phyloP scores from a whole-genome alignment of 2,329 filamentous ascomycete genomes.

The Fusarium globosum region DNA sequence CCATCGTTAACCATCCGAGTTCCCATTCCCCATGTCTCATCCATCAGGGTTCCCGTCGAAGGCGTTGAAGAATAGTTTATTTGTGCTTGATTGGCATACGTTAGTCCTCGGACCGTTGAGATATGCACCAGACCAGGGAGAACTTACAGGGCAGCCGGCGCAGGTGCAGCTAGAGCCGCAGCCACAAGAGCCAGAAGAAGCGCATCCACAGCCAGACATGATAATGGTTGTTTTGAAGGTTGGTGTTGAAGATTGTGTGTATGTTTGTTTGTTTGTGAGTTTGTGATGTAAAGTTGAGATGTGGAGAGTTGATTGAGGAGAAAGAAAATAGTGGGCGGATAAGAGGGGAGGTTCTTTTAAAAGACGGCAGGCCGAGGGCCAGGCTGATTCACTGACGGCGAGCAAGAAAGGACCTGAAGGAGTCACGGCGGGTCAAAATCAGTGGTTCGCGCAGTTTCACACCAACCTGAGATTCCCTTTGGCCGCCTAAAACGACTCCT shows the following conservation, averaged over 20 bases:
- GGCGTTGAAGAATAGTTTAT: slow-evolving; percentile 34
- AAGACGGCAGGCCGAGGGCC: slow-evolving; percentile 8
- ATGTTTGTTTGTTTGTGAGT: background rate
- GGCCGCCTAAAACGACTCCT: background rate
- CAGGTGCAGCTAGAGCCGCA: slow-evolving; percentile 58
- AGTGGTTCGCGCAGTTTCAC: slow-evolving; percentile 3
- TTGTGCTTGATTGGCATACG: slow-evolving; percentile 45
- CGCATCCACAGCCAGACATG: slow-evolving; percentile 58
- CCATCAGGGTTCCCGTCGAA: slow-evolving; percentile 44
- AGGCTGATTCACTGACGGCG: background rate
- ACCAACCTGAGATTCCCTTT: slow-evolving; percentile 9
- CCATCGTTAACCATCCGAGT: slow-evolving; percentile 20
- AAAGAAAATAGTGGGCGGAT: slow-evolving; percentile 15
- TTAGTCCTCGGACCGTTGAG: slow-evolving; percentile 24
- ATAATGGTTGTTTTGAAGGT: slow-evolving; percentile 40
- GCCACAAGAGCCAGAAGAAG: slow-evolving; percentile 54
- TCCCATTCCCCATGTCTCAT: slow-evolving; percentile 12
- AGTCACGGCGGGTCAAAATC: slow-evolving; percentile 23
- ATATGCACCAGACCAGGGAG: slow-evolving; percentile 21
- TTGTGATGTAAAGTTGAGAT: slow-evolving; percentile 4
- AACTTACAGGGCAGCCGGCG: slow-evolving; percentile 56
- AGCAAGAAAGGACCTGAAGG: background rate
- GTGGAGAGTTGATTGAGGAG: slow-evolving; percentile 18
- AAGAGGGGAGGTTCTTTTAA: slow-evolving; percentile 33
- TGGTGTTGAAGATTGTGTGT: slow-evolving; percentile 15